phyloP scores from a whole-genome alignment of 176 grass and related monocot genomes.

The Carex kokanica region DNA sequence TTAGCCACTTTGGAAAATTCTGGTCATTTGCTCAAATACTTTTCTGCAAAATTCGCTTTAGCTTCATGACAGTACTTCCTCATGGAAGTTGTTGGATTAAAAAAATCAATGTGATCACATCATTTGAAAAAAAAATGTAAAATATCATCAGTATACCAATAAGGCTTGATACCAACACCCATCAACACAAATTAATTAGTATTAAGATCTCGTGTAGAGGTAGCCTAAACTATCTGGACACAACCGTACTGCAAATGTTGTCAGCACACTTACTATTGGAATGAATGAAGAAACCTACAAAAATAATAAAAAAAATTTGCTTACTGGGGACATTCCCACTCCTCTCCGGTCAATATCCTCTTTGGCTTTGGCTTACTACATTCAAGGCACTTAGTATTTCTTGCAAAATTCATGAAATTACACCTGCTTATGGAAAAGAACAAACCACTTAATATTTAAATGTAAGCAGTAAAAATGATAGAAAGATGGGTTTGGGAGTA shows the following conservation, averaged over 20 bases:
- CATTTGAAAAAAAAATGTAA: background rate
- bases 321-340: conserved; percentile 99
- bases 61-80: background rate
- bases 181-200: background rate
- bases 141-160: background rate
- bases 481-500: background rate
- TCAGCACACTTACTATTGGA: background rate
- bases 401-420: conserved; percentile 94
- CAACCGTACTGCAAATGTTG: background rate
- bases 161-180: background rate
- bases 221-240: background rate
- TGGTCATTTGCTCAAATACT: background rate
- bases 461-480: background rate
- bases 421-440: conserved; percentile 53
- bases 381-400: conserved; percentile 76
- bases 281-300: background rate
- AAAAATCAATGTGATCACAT: background rate
- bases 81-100: background rate
- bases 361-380: conserved; percentile 71
- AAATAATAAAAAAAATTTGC: conserved; percentile 15
- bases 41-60: background rate
- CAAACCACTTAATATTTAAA: conserved; percentile 14
- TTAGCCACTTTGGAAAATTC: background rate
- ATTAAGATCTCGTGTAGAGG: background rate
- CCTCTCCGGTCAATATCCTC: conserved; percentile 64